These are phyloP conservation scores for Kwoniella heveanensis DNA, from an alignment of 768 basidiomycete species.

Conservation along the genomic window DNA sequence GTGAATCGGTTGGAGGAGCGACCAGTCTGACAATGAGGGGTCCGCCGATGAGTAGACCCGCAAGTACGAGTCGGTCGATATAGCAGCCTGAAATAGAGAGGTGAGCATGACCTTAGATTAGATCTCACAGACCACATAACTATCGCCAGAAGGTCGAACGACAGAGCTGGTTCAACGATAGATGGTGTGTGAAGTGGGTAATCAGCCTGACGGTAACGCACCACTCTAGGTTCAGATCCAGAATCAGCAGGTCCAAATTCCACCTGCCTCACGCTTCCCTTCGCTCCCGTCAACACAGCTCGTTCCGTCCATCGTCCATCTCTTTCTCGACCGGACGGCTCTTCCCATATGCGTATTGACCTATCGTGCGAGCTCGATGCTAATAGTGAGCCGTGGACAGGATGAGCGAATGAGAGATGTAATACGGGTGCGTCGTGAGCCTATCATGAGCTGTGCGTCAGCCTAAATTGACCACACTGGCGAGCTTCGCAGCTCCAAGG, in stretches of 20 bases:
- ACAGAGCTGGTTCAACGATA: no score
- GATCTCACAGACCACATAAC: neutral
- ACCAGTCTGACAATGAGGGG: constrained; percentile 54
- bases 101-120: neutral
- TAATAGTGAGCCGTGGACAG: constrained; percentile 83
- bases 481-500: no score
- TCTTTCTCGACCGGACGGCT: constrained; percentile 41
- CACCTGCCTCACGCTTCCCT: constrained; percentile 79
- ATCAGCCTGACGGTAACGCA: constrained; percentile 55
- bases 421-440: constrained; percentile 93
- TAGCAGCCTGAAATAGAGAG: constrained; percentile 67
- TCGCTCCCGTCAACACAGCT: constrained; percentile 75
- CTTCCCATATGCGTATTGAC: constrained; percentile 91
- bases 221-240: constrained; percentile 84
- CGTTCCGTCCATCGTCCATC: constrained; percentile 48
- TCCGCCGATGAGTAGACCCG: constrained; percentile 73
- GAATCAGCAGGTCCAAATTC: constrained; percentile 76
- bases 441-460: no score
- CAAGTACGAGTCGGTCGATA: constrained; percentile 82
- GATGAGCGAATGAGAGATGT: constrained; percentile 84
- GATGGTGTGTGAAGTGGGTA: no score
- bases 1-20: constrained; percentile 41
- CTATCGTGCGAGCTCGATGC: constrained; percentile 88
- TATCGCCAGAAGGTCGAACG: neutral
- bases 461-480: no score